Base-by-base conservation (phyloP, 805 yeast genomes). In the Kuraishia cidri region DNA sequence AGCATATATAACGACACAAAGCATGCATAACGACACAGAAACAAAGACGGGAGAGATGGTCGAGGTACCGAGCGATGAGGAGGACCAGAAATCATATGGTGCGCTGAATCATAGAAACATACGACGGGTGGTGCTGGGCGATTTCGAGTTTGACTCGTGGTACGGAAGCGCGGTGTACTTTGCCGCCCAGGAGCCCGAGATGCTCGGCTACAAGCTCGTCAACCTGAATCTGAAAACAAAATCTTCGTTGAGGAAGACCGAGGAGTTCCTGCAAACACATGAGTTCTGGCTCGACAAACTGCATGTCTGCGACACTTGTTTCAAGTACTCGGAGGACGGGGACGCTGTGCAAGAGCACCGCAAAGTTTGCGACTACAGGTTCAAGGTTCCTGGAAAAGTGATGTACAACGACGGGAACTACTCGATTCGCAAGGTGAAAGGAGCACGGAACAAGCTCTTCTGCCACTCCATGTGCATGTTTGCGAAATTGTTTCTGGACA, bases 401-500 rank as follows among this genome's bases (percentile, higher is more conserved):
- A 73, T 80, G 41, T 90, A 85, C 50, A 64, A 68, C 26, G 83
- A 79, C 40, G 70, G 64, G 1, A 45, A 60, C 4, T 60, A 64
- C 35, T 60, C 72, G 4, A 82, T 90, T 22, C 56, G 83, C 33
- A 72, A 73, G 41, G 74, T 90, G 2, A 71, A 74, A 43, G 95
- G 95, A 1, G 60, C 64, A 7, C 63, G 69, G 26, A 73, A 80
- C 44, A 61, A 65, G 35, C 53, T 86, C 17, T 86, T 78, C 42
- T 75, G 95, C 41, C 97, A 90, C 51, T 78, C 84, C 43, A 54
- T 92, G 37, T 77, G 90, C 38, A 62, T 92, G 5, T 79, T 90
- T 52, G 92, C 94, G 1, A 86, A 88, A 55, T 68, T 92, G 24
- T 92, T 85, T 46, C 66, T 92, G 6, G 95, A 87, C 40, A 86